These are phyloP conservation scores for Aphanomyces cochlioides DNA, from an alignment of 352 stramenopile species.

Conservation along the genomic window DNA sequence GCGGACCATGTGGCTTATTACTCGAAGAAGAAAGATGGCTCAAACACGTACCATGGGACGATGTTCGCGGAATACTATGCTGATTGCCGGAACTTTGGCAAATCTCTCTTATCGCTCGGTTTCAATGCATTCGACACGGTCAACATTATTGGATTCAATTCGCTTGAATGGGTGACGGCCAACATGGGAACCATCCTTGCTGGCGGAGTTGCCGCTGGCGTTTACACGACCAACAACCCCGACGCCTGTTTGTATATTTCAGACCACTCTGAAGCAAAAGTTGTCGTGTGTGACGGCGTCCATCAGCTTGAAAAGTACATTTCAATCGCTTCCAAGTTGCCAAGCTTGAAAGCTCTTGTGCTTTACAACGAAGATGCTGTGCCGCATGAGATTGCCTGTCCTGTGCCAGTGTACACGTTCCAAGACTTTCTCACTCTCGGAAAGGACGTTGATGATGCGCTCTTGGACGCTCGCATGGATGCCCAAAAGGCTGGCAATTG, in stretches of 20 bases:
- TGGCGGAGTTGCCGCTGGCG: conserved; percentile 40
- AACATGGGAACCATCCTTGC: conserved; percentile 42
- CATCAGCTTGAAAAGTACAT: conserved; percentile 40
- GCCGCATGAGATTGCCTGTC: too few relatives aligned
- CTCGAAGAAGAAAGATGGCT: conserved; percentile 48
- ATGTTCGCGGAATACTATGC: conserved; percentile 41
- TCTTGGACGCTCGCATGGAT: background rate
- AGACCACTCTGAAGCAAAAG: conserved; percentile 36
- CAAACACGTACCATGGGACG: conserved; percentile 34
- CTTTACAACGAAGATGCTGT: conserved; percentile 29
- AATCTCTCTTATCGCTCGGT: conserved; percentile 40
- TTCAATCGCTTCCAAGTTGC: conserved; percentile 36
- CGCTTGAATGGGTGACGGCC: conserved; percentile 41
- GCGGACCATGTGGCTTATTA: conserved; percentile 55
- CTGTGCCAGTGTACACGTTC: conserved; percentile 10
- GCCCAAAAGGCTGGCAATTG: conserved; percentile 45
- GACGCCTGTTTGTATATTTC: conserved; percentile 39
- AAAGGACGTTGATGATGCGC: background rate
- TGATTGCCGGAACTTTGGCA: conserved; percentile 36
- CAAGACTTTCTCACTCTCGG: background rate
- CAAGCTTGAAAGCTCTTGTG: conserved; percentile 42
- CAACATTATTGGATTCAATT: conserved; percentile 49
- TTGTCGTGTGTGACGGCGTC: conserved; percentile 37
- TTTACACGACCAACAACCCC: conserved; percentile 45
- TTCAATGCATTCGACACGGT: conserved; percentile 40